These are phyloP conservation scores for Lichtheimia hyalospora DNA, from an alignment of 371 early-diverging fungal species.

Conservation along the genomic window DNA sequence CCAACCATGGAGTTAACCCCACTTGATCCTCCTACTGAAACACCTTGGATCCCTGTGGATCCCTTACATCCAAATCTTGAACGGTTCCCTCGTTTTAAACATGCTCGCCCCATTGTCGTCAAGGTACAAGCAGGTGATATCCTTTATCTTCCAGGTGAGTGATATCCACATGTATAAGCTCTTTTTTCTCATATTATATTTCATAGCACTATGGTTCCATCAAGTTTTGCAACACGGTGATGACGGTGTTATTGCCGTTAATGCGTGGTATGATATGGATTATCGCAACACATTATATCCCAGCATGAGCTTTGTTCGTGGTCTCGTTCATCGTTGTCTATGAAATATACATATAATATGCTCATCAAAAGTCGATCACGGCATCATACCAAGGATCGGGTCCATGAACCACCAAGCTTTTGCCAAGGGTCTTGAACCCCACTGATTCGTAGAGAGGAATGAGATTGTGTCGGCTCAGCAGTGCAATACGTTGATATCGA, in stretches of 20 bases:
- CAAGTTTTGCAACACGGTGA: conserved; percentile 67
- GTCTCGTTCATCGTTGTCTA: conserved; percentile 24
- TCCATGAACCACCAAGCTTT: conserved; percentile 65
- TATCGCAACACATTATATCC: conserved; percentile 44
- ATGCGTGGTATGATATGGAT: conserved; percentile 82
- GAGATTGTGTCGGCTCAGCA: conserved; percentile 58
- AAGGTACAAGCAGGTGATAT: conserved; percentile 68
- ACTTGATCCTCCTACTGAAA: conserved; percentile 31
- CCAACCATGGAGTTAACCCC: conserved; percentile 36
- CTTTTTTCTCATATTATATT: neutral
- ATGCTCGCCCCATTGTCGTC: conserved; percentile 58
- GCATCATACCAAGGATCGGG: conserved; percentile 61
- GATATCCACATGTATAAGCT: neutral
- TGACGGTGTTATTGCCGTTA: conserved; percentile 76
- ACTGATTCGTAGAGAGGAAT: conserved; percentile 60
- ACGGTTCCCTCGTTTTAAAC: conserved; percentile 51
- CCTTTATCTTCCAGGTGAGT: conserved; percentile 70
- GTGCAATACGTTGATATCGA: conserved; percentile 47
- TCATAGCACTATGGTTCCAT: conserved; percentile 72
- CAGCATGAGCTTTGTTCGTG: conserved; percentile 33
- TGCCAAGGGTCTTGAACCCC: conserved; percentile 59
- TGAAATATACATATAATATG: neutral
- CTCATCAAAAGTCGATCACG: conserved; percentile 26
- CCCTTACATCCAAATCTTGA: conserved; percentile 51
- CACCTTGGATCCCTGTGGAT: conserved; percentile 70